Conservation (phyloP, 2,329 filamentous ascomycete species). For the Cladophialophora chaetospira region DNA sequence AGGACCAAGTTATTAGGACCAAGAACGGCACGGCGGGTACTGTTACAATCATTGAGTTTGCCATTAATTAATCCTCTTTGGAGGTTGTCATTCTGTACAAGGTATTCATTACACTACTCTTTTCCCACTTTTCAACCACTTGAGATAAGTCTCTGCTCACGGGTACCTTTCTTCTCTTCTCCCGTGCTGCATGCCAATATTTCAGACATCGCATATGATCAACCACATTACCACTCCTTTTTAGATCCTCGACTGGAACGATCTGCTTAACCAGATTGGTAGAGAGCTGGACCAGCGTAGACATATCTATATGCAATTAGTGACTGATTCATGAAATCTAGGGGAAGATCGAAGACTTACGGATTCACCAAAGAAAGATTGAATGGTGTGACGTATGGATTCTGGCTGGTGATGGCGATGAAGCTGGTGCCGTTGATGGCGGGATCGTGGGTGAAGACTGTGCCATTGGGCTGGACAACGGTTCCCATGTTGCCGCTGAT, state of each 20-base stretch:
- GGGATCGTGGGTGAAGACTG: slow-evolving; percentile 68
- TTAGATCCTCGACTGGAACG: background rate
- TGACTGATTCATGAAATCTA: background rate
- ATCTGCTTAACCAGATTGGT: slow-evolving; percentile 76
- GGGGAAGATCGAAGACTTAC: slow-evolving; percentile 35
- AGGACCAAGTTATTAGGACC: too few species aligned
- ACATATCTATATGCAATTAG: slow-evolving; percentile 51
- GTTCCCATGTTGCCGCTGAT: slow-evolving; percentile 59
- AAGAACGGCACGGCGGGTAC: too few species aligned
- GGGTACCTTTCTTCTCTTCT: background rate
- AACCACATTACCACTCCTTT: background rate
- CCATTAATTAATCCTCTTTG: background rate
- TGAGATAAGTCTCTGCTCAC: background rate
- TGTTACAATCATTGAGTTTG: too few species aligned
- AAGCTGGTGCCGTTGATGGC: slow-evolving; percentile 79
- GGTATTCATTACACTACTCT: background rate
- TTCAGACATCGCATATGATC: background rate
- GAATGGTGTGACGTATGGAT: slow-evolving; percentile 72
- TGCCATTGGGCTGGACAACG: slow-evolving; percentile 71
- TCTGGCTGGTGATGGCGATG: slow-evolving; percentile 70
- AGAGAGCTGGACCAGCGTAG: slow-evolving; percentile 68
- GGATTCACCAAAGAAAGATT: slow-evolving; percentile 74
- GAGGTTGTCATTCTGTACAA: background rate
- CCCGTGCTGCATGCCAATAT: background rate
- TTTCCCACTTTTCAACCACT: background rate